Evolutionary conservation across 2,329 filamentous ascomycete species (phyloP).

Genomic region (Claviceps arundinis): DNA sequence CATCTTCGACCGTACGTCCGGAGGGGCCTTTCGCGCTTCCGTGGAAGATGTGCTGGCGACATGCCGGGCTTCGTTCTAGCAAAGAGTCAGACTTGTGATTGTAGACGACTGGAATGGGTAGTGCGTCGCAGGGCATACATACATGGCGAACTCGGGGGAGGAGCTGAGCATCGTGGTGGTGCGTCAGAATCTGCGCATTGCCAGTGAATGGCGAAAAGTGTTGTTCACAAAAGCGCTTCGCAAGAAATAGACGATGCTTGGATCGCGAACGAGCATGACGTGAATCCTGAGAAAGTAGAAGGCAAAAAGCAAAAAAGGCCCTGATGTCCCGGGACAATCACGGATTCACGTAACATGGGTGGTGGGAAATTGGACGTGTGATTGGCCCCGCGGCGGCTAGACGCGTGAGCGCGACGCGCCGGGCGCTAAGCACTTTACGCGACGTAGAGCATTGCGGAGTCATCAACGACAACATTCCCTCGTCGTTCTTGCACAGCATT

Average conservation of each 20-base stretch:
- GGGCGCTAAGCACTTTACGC: conserved; percentile 6
- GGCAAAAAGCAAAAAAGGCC: too few species aligned
- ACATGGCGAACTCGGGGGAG: conserved; percentile 20
- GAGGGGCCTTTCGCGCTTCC: conserved; percentile 21
- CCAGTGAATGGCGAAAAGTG: too few species aligned
- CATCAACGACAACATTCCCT: background rate
- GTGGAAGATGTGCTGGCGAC: conserved; percentile 10
- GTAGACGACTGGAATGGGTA: too few species aligned
- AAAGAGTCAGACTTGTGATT: too few species aligned
- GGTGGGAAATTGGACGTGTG: background rate
- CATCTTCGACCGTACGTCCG: conserved; percentile 27
- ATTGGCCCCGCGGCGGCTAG: background rate
- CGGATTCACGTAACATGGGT: background rate
- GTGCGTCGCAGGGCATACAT: conserved; percentile 10
- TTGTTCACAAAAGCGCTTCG: too few species aligned
- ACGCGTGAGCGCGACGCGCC: conserved; percentile 7
- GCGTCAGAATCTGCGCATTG: too few species aligned
- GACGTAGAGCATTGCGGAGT: background rate
- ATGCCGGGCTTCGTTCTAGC: conserved; percentile 19
- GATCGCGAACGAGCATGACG: too few species aligned
- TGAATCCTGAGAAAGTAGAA: too few species aligned
- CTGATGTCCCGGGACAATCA: background rate
- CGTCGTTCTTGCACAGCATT: conserved; percentile 3
- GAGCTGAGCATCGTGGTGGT: conserved; percentile 7
- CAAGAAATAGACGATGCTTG: too few species aligned